Percentiles rank a stretch among this genome's conserved stretches.
Conservation (phyloP, 2,329 filamentous ascomycete genomes). For the Aspergillus novoparasiticus region DNA sequence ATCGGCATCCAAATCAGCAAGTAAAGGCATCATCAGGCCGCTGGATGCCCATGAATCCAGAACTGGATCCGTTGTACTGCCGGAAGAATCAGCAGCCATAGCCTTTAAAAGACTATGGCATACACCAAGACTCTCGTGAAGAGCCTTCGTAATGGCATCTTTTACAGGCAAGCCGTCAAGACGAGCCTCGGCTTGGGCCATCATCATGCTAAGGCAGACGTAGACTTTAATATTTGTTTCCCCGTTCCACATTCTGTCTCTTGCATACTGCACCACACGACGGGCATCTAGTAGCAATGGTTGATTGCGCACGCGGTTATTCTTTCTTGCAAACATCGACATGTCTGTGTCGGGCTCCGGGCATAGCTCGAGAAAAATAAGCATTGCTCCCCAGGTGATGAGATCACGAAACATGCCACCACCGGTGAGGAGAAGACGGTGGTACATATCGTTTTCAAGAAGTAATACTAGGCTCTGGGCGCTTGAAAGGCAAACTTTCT, state of each 20-base stretch:
- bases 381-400: constrained; percentile 24
- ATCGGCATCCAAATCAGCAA: background rate
- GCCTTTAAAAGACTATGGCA: constrained; percentile 8
- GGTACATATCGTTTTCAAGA: constrained; percentile 26
- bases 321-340: constrained; percentile 13
- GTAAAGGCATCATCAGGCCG: background rate
- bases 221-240: constrained; percentile 38
- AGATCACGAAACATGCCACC: constrained; percentile 35
- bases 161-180: constrained; percentile 11
- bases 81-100: background rate
- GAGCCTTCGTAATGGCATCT: constrained; percentile 6
- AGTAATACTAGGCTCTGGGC: constrained; percentile 30
- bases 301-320: constrained; percentile 15
- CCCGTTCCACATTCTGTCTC: constrained; percentile 29
- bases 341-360: constrained; percentile 12
- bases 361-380: constrained; percentile 24
- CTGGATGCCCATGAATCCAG: background rate
- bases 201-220: constrained; percentile 29
- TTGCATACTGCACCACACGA: constrained; percentile 23
- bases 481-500: constrained; percentile 28
- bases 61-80: background rate
- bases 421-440: constrained; percentile 26
- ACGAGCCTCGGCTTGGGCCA: constrained; percentile 25
- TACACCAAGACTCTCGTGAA: constrained; percentile 1
- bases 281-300: constrained; percentile 22